Percentiles rank a stretch among this genome's conserved stretches.
Conservation (phyloP, 2,329 filamentous ascomycete genomes). For the Colletotrichum orbiculare region DNA sequence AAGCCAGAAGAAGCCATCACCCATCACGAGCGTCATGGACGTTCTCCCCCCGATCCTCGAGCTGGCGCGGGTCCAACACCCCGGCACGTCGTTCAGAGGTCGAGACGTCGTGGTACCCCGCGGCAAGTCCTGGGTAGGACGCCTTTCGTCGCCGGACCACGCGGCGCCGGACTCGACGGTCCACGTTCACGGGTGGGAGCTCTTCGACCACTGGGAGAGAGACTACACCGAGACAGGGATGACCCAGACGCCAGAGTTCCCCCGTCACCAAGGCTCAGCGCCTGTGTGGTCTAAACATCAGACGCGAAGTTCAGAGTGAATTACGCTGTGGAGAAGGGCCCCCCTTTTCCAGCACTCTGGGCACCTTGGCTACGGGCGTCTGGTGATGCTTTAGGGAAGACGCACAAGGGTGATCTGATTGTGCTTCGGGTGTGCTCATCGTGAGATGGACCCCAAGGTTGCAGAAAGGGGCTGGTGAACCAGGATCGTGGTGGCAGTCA, state of each 20-base stretch:
- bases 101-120: conserved; percentile 63
- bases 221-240: conserved; percentile 20
- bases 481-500: too few species aligned
- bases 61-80: conserved; percentile 57
- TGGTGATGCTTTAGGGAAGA: too few species aligned
- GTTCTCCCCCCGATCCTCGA: conserved; percentile 60
- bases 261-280: conserved; percentile 19
- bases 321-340: neutral
- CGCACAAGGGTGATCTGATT: too few species aligned
- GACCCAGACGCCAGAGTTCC: conserved; percentile 14
- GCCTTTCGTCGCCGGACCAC: conserved; percentile 42
- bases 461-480: too few species aligned
- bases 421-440: too few species aligned
- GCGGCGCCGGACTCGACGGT: conserved; percentile 49
- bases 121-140: conserved; percentile 57
- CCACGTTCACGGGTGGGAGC: conserved; percentile 66
- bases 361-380: neutral
- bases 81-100: conserved; percentile 49
- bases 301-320: neutral
- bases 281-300: conserved; percentile 4
- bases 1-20: conserved; percentile 45
- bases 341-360: neutral
- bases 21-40: conserved; percentile 61
- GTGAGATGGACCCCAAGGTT: too few species aligned
- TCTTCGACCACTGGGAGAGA: conserved; percentile 45